Conservation (phyloP, 176 grass and related monocot genomes). For the Musa beccarii region DNA sequence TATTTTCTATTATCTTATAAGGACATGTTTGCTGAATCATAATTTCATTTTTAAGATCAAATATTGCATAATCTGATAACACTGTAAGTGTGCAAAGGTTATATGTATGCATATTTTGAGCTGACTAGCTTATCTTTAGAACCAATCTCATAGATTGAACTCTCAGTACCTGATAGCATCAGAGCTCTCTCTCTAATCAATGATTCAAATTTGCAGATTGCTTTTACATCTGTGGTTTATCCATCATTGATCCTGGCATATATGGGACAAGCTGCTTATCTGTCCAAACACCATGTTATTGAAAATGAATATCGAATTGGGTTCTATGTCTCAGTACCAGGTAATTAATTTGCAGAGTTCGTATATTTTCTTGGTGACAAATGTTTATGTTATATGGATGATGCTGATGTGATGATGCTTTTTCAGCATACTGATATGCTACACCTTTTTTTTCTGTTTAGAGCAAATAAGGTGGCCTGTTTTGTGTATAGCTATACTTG, state of each 20-base stretch:
- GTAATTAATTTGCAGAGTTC: slow-evolving; percentile 31
- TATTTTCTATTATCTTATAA: neutral
- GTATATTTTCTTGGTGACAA: slow-evolving; percentile 2
- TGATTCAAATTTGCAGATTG: slow-evolving; percentile 39
- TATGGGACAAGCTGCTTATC: slow-evolving; percentile 97
- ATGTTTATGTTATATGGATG: too few relatives aligned
- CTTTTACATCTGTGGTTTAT: slow-evolving; percentile 96
- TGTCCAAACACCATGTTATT: slow-evolving; percentile 79
- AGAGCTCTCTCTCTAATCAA: neutral
- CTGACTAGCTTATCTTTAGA: neutral
- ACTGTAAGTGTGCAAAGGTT: neutral
- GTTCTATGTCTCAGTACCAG: slow-evolving; percentile 97
- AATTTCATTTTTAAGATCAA: too few relatives aligned
- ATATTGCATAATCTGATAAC: neutral
- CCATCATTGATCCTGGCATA: slow-evolving; percentile 94
- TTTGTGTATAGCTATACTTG: slow-evolving; percentile 79
- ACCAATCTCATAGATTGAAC: neutral
- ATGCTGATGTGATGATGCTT: neutral
- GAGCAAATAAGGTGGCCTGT: slow-evolving; percentile 83
- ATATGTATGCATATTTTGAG: neutral
- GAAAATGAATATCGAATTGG: slow-evolving; percentile 80
- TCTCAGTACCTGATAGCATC: neutral
- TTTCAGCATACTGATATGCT: slow-evolving; percentile 6
- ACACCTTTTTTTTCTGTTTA: slow-evolving; percentile 22
- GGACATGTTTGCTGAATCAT: neutral